A percentile compares a stretch with the other conserved stretches of the same genome.
These are phyloP conservation scores for Hypsizygus marmoreus DNA, from an alignment of 768 basidiomycete species.

Conservation along the genomic window DNA sequence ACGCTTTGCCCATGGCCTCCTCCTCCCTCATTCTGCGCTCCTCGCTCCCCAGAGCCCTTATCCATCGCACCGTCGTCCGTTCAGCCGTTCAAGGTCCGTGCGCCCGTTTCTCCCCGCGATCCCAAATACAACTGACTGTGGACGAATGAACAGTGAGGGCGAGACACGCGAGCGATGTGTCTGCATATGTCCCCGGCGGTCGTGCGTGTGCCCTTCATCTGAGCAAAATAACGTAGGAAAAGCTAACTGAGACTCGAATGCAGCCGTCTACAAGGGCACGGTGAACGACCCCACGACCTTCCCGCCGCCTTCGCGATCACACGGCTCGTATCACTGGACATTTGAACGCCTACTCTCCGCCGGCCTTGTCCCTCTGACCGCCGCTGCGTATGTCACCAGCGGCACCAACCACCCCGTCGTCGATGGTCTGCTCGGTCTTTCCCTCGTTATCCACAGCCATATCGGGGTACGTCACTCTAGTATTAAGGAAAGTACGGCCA, in stretches of 20 bases:
- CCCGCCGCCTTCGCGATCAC: conserved; percentile 75
- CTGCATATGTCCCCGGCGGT: conserved; percentile 65
- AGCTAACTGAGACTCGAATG: too few species aligned
- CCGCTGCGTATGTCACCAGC: conserved; percentile 80
- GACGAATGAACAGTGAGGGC: conserved; percentile 32
- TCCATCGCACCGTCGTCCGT: conserved; percentile 40
- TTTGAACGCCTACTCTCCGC: conserved; percentile 94
- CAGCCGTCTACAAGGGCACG: conserved; percentile 86
- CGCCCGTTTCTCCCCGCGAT: neutral
- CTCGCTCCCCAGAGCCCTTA: conserved; percentile 44
- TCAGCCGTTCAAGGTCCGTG: conserved; percentile 45
- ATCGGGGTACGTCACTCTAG: conserved; percentile 69
- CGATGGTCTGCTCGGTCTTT: conserved; percentile 86
- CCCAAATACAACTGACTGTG: conserved; percentile 9
- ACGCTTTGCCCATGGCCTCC: conserved; percentile 44
- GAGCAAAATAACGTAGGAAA: too few species aligned
- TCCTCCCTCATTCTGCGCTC: conserved; percentile 51
- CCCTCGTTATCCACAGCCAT: conserved; percentile 92
- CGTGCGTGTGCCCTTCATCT: conserved; percentile 47
- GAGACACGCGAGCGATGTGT: conserved; percentile 37
- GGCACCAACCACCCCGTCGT: conserved; percentile 78
- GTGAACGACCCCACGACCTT: conserved; percentile 95
- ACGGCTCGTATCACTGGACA: conserved; percentile 91
- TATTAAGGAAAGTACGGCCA: neutral
- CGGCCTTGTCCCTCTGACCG: conserved; percentile 84